Evolutionary conservation across 331 rosid species (phyloP).

Genomic region (Saraca asoca): DNA sequence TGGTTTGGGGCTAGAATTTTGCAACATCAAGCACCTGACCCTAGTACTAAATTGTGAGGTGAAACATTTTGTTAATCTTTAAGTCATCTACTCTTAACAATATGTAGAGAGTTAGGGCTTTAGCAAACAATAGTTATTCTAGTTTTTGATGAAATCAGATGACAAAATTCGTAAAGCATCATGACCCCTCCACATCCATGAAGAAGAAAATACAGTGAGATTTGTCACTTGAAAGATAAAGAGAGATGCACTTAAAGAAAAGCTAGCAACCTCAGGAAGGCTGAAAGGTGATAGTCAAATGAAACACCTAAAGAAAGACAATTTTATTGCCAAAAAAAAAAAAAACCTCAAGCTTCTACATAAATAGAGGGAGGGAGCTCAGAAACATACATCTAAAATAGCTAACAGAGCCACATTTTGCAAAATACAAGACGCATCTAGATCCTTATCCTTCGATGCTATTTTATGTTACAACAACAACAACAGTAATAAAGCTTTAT

Average conservation of each 20-base stretch:
- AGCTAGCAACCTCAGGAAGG: conserved; percentile 66
- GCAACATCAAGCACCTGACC: no score
- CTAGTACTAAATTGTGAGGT: no score
- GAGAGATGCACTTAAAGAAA: conserved; percentile 54
- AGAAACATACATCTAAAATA: no score
- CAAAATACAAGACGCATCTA: no score
- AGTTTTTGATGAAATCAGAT: conserved; percentile 31
- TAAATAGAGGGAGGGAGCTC: no score
- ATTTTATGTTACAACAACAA: no score
- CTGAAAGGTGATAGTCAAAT: conserved; percentile 73
- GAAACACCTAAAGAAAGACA: conserved; percentile 32
- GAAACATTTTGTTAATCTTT: no score
- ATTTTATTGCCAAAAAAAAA: conserved; percentile 33
- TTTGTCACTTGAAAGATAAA: conserved; percentile 46
- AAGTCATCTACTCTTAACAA: conserved; percentile 40
- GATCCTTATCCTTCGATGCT: no score
- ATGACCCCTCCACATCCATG: conserved; percentile 42
- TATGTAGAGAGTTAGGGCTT: not conserved
- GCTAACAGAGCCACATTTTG: no score
- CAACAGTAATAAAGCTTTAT: no score
- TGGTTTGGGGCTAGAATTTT: no score
- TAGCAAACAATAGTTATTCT: conserved; percentile 5
- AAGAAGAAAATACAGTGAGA: conserved; percentile 34
- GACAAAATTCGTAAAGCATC: conserved; percentile 3
- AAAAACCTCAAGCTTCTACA: no score